phyloP scores from a whole-genome alignment of 2,329 filamentous ascomycete species.

The Colletotrichum acutatum region DNA sequence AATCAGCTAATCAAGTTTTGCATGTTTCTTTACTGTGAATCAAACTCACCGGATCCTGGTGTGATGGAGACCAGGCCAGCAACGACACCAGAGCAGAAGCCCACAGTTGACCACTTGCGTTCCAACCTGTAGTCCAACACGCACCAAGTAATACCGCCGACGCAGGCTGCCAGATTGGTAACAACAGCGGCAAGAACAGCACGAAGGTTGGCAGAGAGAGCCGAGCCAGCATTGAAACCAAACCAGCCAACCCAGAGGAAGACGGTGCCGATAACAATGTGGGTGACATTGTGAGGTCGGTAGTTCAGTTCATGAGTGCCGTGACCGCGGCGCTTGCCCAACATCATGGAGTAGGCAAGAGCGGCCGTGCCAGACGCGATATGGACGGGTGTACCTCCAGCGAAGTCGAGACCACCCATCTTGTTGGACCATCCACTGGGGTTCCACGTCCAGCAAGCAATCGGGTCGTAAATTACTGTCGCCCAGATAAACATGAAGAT shows the following conservation, averaged over 20 bases:
- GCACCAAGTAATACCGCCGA: conserved; percentile 91
- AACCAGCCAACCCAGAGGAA: conserved; percentile 98
- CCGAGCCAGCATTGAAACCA: conserved; percentile 91
- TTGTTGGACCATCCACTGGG: conserved; percentile 80
- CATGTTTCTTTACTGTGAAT: not conserved
- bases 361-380: conserved; percentile 86
- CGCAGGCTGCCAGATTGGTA: conserved; percentile 85
- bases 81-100: conserved; percentile 91
- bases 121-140: conserved; percentile 89
- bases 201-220: conserved; percentile 82
- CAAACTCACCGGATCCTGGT: conserved; percentile 76
- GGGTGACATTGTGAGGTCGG: conserved; percentile 91
- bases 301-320: conserved; percentile 91
- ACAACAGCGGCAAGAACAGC: conserved; percentile 88
- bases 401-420: conserved; percentile 88
- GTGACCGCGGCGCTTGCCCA: conserved; percentile 86
- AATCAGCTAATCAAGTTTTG: conserved; percentile 4
- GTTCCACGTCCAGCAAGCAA: conserved; percentile 97
- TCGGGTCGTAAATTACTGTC: conserved; percentile 90
- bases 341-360: conserved; percentile 90
- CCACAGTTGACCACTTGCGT: conserved; percentile 91
- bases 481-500: conserved; percentile 95
- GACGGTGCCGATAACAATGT: conserved; percentile 91
- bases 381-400: conserved; percentile 90
- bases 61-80: conserved; percentile 90